A percentile compares a stretch with the other conserved stretches of the same genome.
These are phyloP conservation scores for Persicaria maculosa DNA, from an alignment of 148 eudicot species.

Conservation along the genomic window DNA sequence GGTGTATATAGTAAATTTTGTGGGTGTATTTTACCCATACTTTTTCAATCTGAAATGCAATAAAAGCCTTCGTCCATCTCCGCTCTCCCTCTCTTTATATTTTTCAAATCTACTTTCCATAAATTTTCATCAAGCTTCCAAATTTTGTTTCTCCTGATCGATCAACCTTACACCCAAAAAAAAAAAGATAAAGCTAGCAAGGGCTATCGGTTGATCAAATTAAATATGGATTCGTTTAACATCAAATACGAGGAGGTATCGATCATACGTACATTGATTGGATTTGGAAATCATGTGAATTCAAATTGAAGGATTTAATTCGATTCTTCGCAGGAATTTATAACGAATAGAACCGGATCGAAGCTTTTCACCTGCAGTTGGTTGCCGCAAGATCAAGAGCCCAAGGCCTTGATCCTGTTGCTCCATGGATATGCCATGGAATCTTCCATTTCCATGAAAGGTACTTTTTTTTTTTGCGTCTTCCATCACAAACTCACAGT, in stretches of 20 bases:
- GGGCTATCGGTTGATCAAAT: background rate
- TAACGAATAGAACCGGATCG: slow-evolving; percentile 32
- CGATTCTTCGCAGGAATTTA: slow-evolving; percentile 37
- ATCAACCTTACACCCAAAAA: background rate
- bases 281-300: background rate
- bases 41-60: no score
- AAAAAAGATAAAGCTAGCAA: no score
- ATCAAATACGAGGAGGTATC: slow-evolving; percentile 60
- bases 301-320: no score
- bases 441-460: slow-evolving; percentile 77
- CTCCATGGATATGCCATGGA: slow-evolving; percentile 98
- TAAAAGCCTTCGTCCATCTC: no score
- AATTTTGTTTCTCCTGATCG: background rate
- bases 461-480: slow-evolving; percentile 17
- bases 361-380: slow-evolving; percentile 75
- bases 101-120: no score
- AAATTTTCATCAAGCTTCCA: background rate
- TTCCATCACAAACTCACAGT: background rate
- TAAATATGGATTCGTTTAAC: slow-evolving; percentile 20
- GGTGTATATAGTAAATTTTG: no score
- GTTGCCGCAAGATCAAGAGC: slow-evolving; percentile 42
- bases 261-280: background rate
- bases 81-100: no score
- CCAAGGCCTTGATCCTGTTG: slow-evolving; percentile 73
- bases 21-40: no score